Conservation (phyloP, 164 flowering plant species). For the Berberis thunbergii region DNA sequence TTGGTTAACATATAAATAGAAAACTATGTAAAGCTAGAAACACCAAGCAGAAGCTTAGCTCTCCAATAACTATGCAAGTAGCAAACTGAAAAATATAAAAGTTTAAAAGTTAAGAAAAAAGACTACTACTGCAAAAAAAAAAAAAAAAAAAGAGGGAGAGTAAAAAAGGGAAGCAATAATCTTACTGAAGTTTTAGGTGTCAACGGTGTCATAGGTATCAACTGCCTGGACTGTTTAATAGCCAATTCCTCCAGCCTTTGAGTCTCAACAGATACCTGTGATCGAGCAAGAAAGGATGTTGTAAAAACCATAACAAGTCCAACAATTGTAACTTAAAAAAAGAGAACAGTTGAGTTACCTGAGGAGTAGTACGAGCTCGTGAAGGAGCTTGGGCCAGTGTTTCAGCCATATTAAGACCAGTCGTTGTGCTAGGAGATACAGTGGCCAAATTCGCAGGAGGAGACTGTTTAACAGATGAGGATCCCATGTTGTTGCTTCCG, state of each 20-base stretch:
- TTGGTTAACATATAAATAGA: no score
- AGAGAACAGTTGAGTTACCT: slow-evolving; percentile 27
- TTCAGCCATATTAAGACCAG: slow-evolving; percentile 93
- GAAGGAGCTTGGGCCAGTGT: slow-evolving; percentile 68
- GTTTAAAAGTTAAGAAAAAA: fast-evolving
- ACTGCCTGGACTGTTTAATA: slow-evolving; percentile 69
- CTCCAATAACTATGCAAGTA: no score
- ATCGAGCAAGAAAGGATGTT: not conserved
- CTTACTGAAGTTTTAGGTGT: slow-evolving; percentile 64
- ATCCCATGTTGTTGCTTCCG: slow-evolving; percentile 31
- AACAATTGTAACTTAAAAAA: not conserved
- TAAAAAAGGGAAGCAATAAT: not conserved
- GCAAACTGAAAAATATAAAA: no score
- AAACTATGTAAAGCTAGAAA: no score
- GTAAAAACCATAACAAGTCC: slow-evolving; percentile 2
- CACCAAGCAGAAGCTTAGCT: no score
- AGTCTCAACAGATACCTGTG: slow-evolving; percentile 52
- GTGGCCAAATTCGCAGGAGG: slow-evolving; percentile 18
- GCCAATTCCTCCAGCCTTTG: slow-evolving; percentile 87
- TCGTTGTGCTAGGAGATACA: slow-evolving; percentile 24
- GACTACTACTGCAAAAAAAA: no score
- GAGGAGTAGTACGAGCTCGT: slow-evolving; percentile 50
- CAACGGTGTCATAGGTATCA: slow-evolving; percentile 74
- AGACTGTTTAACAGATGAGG: slow-evolving; percentile 29
- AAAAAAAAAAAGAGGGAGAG: no score